Evolutionary conservation across 192 early-diverging fungal genomes (phyloP), one percentile per base, ranked within the genome.

Genomic region (Allomyces macrogynus): DNA sequence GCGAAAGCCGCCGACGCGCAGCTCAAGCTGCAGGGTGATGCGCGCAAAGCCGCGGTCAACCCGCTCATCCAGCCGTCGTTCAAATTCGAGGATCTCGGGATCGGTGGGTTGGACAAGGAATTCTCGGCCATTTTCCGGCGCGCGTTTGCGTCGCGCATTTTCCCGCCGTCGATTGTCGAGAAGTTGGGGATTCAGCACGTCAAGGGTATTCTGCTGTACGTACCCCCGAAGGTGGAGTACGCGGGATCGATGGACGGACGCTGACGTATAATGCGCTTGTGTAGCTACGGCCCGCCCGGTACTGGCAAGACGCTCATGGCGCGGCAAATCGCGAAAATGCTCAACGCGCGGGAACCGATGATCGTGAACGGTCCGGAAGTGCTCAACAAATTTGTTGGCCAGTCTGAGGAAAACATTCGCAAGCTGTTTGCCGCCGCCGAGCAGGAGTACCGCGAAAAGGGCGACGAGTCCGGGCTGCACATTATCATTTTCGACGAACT

Each of bases 401-500:
- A 92, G 67, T 90, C 87, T 9, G 95, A 98, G 73, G 91, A 95
- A 71, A 98, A 98, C 67, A 83, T 98, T 60, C 86, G 93, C 43
- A 96, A 98, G 74, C 77, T 98, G 62, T 98, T 98, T 81, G 87
- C 84, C 8, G 86, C 87, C 49, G 95, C 93, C 9, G 95, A 98
- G 71, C 80, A 81, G 66, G 95, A 98, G 77, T 98, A 95, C 79
- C 90, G 92, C 71, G 84, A 82, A 61, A 84, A 87, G 65, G 92
- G 89, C 43, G 91, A 96, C 61, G 89, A 93, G 61, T 90, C 88
- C 63, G 79, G 80, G 60, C 77, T 96, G 61, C 95, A 98, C 67
- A 96, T 98, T 70, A 95, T 98, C 68, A 98, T 98, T 65, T 95
- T 96, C 74, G 95, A 98, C 73, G 95, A 98, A 77, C 79, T 98